These are phyloP conservation scores for Globisporangium polare DNA, from an alignment of 352 stramenopile genomes.

Conservation along the genomic window DNA sequence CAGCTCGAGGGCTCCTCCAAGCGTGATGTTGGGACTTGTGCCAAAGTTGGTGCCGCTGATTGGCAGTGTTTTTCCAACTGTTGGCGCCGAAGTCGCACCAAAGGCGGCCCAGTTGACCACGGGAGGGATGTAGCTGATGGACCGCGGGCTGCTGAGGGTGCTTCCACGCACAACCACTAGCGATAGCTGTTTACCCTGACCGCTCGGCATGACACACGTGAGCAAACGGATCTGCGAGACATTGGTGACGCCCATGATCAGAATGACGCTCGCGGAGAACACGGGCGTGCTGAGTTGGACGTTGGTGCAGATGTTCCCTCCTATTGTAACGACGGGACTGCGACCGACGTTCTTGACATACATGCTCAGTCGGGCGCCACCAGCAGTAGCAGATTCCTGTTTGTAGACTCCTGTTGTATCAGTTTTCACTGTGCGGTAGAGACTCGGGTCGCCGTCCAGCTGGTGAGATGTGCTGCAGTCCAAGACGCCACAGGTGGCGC, in stretches of 20 bases:
- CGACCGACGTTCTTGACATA: conserved; percentile 56
- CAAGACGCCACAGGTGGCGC: conserved; percentile 26
- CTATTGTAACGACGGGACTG: conserved; percentile 32
- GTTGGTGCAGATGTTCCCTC: conserved; percentile 26
- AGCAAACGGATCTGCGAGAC: conserved; percentile 33
- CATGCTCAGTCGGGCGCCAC: conserved; percentile 40
- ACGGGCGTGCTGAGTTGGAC: conserved; percentile 15
- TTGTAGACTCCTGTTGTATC: conserved; percentile 20
- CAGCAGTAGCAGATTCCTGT: conserved; percentile 37
- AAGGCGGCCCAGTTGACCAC: conserved; percentile 33
- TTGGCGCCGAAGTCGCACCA: conserved; percentile 28
- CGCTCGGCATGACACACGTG: conserved; percentile 38
- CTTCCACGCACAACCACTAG: conserved; percentile 32
- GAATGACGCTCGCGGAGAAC: conserved; percentile 10
- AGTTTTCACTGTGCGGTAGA: conserved; percentile 30
- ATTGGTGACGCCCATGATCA: conserved; percentile 19
- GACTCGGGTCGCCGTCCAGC: conserved; percentile 37
- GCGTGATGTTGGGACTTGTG: conserved; percentile 25
- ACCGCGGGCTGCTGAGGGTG: conserved; percentile 36
- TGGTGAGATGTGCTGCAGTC: conserved; percentile 49
- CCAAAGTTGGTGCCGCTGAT: conserved; percentile 46
- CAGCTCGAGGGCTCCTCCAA: conserved; percentile 14
- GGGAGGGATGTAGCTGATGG: conserved; percentile 50
- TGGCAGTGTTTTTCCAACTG: conserved; percentile 34
- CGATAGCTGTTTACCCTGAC: conserved; percentile 39